Conservation (phyloP, 116 monocot genomes). For the Papilionanthe hybrid region DNA sequence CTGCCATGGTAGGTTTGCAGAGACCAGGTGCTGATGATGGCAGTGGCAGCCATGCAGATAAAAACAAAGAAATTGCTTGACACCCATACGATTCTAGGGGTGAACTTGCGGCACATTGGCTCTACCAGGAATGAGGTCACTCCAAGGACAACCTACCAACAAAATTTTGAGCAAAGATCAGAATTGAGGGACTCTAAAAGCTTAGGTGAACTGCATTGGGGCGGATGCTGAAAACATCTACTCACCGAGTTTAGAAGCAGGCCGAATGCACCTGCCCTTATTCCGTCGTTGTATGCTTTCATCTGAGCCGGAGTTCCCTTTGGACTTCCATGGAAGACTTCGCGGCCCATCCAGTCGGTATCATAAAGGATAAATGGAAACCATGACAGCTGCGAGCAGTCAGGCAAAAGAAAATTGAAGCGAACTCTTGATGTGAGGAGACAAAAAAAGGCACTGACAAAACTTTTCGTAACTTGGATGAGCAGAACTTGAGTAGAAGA, state of each 20-base stretch:
- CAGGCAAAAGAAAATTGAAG: not conserved
- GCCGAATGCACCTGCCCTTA: slow-evolving; percentile 85
- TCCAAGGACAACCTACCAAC: slow-evolving; percentile 62
- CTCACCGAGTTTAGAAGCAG: slow-evolving; percentile 90
- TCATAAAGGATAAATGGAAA: slow-evolving; percentile 64
- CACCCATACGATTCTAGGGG: slow-evolving; percentile 59
- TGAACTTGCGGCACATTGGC: slow-evolving; percentile 60
- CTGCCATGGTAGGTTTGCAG: slow-evolving; percentile 11
- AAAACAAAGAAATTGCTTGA: slow-evolving; percentile 65
- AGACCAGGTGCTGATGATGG: slow-evolving; percentile 53
- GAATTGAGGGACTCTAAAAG: no score
- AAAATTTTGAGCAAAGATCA: not conserved
- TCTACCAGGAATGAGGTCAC: slow-evolving; percentile 65
- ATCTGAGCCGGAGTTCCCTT: slow-evolving; percentile 30
- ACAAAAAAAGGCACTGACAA: no score
- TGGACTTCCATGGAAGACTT: slow-evolving; percentile 54
- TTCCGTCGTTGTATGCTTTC: slow-evolving; percentile 46
- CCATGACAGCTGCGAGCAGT: slow-evolving; percentile 38
- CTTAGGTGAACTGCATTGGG: no score
- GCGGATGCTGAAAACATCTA: not conserved
- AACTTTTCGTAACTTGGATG: not conserved
- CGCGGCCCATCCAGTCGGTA: slow-evolving; percentile 81
- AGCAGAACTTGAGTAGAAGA: not conserved
- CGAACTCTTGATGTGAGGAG: no score
- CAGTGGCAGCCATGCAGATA: slow-evolving; percentile 47